Evolutionary conservation across 305 asterid species (phyloP), one percentile per base, ranked within the genome.

Genomic region (Rubia balearica): DNA sequence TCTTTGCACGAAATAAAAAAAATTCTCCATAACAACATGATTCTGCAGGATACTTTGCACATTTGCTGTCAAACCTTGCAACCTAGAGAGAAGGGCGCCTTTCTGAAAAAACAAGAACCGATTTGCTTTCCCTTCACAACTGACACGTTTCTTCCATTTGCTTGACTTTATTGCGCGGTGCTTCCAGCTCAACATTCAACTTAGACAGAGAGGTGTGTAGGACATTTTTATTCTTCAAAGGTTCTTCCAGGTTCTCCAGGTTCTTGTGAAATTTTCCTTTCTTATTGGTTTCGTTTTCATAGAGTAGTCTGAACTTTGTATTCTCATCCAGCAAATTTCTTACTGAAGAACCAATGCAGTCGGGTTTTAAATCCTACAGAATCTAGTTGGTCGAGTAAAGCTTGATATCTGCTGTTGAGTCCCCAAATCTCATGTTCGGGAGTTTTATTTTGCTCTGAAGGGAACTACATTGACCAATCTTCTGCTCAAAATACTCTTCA

Each of bases 1-100:
- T 79, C 80, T 84, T 91, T 67, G 94, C 92, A 41, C 79, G 78
- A 30, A 83, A 87, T 40, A 94, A 86, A 19, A 93, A 82, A 71
- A n/a, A n/a, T 79, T 84, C 85, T 94, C 98, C 61, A 89, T 88
- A 69, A 88, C 85, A 14, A 89, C 92, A 78, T 89, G 89, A 73
- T 83, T 88, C 63, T 83, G 94, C 79, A 91, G 74, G 27, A 91
- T 80, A 48, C 82, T 88, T 81, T 87, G 96, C 95, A 90, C 83
- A 73, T 79, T 91, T 73, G 82, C 91, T n/a, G 98, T 88, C 73
- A 91, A 74, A 59, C 76, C 76, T 65, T 89, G 89, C 73, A 94
- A 65, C 80, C 91, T 98, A 79, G 95, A 86, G 41, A 94, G 74
- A 67, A 94, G 85, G 42, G 84, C 80, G 71, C 89, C 89, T 76